Evolutionary conservation across 2,329 filamentous ascomycete species (phyloP).

Genomic region (Sporothrix pallida): DNA sequence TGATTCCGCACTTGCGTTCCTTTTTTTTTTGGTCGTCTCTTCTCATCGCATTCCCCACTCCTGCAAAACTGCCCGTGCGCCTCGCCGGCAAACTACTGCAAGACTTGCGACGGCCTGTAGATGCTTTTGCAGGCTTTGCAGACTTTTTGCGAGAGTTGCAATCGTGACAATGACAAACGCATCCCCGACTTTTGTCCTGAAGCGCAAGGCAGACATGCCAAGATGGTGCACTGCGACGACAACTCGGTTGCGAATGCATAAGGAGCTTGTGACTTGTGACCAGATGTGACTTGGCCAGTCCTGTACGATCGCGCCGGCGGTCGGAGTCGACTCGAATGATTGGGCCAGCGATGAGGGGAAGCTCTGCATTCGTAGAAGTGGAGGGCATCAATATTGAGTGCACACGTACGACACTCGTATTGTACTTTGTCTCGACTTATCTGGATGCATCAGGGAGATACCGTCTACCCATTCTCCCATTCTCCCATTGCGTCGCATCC

Average conservation of each 20-base stretch:
- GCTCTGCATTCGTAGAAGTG: neutral
- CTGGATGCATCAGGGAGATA: no score
- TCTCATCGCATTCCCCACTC: no score
- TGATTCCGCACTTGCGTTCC: no score
- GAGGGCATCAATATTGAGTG: neutral
- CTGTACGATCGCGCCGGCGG: neutral
- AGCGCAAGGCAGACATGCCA: slow-evolving; percentile 23
- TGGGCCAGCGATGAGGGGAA: neutral
- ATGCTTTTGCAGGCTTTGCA: no score
- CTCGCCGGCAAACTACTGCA: no score
- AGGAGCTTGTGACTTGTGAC: neutral
- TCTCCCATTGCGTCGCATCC: no score
- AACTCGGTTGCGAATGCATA: neutral
- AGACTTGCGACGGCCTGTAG: no score
- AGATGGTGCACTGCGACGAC: neutral
- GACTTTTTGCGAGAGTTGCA: neutral
- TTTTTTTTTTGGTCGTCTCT: no score
- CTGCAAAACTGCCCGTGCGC: no score
- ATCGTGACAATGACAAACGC: neutral
- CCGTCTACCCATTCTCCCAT: no score
- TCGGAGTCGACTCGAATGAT: neutral
- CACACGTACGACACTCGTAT: no score
- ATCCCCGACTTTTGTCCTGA: neutral
- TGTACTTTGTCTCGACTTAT: neutral
- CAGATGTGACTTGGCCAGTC: no score